Base-by-base conservation (phyloP, 306 rosid genomes). In the Neltuma alba region DNA sequence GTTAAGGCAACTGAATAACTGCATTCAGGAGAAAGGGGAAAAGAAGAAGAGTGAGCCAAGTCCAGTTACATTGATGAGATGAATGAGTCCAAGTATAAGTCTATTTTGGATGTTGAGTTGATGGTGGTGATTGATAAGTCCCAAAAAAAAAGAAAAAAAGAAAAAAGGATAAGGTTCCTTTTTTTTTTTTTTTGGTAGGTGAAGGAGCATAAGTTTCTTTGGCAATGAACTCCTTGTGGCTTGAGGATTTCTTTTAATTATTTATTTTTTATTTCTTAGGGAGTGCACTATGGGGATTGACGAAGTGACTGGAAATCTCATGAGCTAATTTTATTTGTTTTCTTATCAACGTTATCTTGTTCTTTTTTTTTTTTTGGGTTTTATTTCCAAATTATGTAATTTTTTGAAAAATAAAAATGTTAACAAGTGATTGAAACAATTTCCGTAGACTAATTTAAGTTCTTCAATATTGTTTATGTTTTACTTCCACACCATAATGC, bases 381-480 rank as follows among this genome's bases (percentile, higher is more conserved):
- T 68, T 37, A 31, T 36, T 23, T n/a, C 23, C 48, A 10, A 6
- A 6, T 23, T 1, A 36, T 65, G 21, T 33, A 33, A 20, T 41
- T 23, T 40, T 23, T 41, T 2, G n/a, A n/a, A n/a, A n/a, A 21
- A 13, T 2, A 40, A 38, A 47, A 75, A 85, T 63, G 67, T 64
- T 64, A 44, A 5, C 30, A 0, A 66, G 27, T 75, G 38, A 36
- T 82, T 64, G 76, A 79, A 55, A 71, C 63, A 16, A 81, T n/a
- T 61, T 74, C 79, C 15, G 33, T 40, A 30, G 45, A 45, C 34
- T 71, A 55, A 71, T 62, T 11, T 63, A 61, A 30, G 76, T 50
- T 64, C 44, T 71, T 45, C 44, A 23, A 27, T 42, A 68, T 60
- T 57, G 41, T 36, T 75, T 9, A 54, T 72, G 44, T 76, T 45